A percentile compares a stretch with the other conserved stretches of the same genome.
Conservation (phyloP, 2,329 filamentous ascomycete species). For the Colletotrichum aenigma region DNA sequence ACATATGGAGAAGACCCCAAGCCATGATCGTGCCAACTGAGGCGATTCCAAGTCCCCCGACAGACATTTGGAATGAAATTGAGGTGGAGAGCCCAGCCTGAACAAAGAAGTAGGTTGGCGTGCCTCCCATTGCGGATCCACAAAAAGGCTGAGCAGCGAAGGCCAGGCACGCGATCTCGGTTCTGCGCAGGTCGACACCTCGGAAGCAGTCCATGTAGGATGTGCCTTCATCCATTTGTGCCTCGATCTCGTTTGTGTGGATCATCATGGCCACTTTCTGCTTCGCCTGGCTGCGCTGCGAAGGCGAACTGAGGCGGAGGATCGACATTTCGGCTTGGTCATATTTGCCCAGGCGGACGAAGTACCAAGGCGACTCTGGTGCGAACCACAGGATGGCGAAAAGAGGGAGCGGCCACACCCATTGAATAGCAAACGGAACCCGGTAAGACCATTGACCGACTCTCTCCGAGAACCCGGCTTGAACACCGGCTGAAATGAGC, state of each 20-base stretch:
- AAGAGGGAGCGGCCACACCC: slow-evolving; percentile 24
- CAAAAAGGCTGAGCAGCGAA: slow-evolving; percentile 37
- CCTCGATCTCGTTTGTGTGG: slow-evolving; percentile 23
- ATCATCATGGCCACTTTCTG: slow-evolving; percentile 23
- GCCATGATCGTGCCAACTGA: slow-evolving; percentile 43
- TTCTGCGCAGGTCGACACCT: slow-evolving; percentile 42
- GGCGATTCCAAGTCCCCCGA: slow-evolving; percentile 35
- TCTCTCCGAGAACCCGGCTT: slow-evolving; percentile 27
- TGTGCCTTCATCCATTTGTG: slow-evolving; percentile 34
- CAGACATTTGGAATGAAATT: slow-evolving; percentile 28
- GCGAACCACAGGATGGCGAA: slow-evolving; percentile 8
- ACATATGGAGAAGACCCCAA: slow-evolving; percentile 44
- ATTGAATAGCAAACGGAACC: slow-evolving; percentile 29
- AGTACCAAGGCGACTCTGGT: slow-evolving; percentile 1
- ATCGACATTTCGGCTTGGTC: background rate
- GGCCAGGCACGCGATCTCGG: slow-evolving; percentile 37
- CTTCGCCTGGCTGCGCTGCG: background rate
- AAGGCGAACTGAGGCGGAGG: background rate
- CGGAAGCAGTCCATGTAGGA: slow-evolving; percentile 49
- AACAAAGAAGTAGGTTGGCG: slow-evolving; percentile 38
- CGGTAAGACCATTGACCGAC: slow-evolving; percentile 26
- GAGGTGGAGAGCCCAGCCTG: slow-evolving; percentile 31
- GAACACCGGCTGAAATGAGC: slow-evolving; percentile 28
- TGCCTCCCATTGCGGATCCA: slow-evolving; percentile 28
- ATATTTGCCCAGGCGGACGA: background rate